Percentiles rank a stretch among this genome's conserved stretches.
Evolutionary conservation across 2,329 filamentous ascomycete species (phyloP).

Genomic region (Xylaria sp.): DNA sequence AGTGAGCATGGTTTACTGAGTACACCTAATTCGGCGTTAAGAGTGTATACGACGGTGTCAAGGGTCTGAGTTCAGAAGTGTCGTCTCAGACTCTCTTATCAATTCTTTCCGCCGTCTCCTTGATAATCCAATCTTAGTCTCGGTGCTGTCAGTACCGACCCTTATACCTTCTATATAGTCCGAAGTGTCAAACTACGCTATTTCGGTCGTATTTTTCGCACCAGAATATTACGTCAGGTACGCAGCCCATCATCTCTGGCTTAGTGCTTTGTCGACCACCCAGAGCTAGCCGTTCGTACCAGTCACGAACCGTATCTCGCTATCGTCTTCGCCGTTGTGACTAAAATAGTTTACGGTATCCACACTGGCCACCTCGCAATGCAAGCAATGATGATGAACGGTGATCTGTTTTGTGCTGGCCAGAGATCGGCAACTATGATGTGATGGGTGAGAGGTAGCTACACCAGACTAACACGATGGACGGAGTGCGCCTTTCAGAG

Average conservation of each 20-base stretch:
- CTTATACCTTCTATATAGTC: not conserved
- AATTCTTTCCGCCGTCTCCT: not conserved
- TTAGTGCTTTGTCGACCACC: conserved; percentile 18
- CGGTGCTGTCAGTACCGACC: not conserved
- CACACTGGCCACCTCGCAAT: conserved; percentile 17
- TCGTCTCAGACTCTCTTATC: conserved; percentile 1
- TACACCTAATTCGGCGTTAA: not conserved
- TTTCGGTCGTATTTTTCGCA: conserved; percentile 29
- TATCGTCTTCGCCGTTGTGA: conserved; percentile 19
- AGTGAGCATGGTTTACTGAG: not conserved
- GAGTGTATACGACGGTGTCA: not conserved
- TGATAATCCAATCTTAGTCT: not conserved
- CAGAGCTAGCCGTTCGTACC: not conserved
- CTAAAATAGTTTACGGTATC: conserved; percentile 22
- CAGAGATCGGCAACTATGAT: conserved; percentile 30
- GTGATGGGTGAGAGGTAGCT: conserved; percentile 10
- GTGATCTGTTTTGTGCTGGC: conserved; percentile 16
- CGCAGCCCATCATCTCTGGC: not conserved
- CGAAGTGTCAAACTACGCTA: conserved; percentile 12
- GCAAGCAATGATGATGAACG: conserved; percentile 10
- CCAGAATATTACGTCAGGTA: conserved; percentile 35
- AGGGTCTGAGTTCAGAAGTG: not conserved
- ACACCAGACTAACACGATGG: not conserved
- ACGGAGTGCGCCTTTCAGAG: not conserved
- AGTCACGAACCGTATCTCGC: conserved; percentile 1